Percentiles rank a stretch among this genome's conserved stretches.
Evolutionary conservation across 2,329 filamentous ascomycete species (phyloP).

Genomic region (Mycocentrospora acerina): DNA sequence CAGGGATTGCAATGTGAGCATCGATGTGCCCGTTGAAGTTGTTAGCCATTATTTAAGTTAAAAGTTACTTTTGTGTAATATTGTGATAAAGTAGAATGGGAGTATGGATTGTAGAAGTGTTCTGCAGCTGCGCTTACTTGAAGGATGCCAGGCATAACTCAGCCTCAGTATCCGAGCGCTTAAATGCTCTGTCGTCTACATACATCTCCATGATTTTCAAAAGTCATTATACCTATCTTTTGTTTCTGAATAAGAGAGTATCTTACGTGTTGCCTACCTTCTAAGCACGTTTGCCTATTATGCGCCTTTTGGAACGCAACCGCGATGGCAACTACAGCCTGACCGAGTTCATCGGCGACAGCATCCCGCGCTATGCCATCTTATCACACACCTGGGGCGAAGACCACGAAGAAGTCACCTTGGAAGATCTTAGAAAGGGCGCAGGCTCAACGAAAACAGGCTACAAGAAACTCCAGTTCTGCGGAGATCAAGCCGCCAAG

Average conservation of each 20-base stretch:
- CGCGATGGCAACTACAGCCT: slow-evolving; percentile 6
- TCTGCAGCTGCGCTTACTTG: slow-evolving; percentile 1
- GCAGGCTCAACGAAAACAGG: slow-evolving; percentile 6
- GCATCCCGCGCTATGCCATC: slow-evolving; percentile 23
- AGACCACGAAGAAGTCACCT: slow-evolving; percentile 25
- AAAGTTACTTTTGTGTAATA: slow-evolving; percentile 1
- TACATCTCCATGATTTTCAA: too few species aligned
- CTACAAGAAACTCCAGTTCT: slow-evolving; percentile 18
- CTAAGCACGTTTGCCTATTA: slow-evolving; percentile 1
- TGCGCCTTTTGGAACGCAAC: slow-evolving; percentile 8
- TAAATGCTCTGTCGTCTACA: slow-evolving; percentile 2
- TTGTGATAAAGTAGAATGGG: not conserved
- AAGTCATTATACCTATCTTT: too few species aligned
- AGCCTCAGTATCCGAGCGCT: slow-evolving; percentile 6
- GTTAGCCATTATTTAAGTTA: slow-evolving; percentile 3
- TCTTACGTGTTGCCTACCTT: not conserved
- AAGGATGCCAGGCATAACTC: slow-evolving; percentile 2
- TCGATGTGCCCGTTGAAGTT: slow-evolving; percentile 7
- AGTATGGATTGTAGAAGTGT: not conserved
- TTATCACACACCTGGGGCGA: slow-evolving; percentile 34
- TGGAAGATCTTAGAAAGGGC: slow-evolving; percentile 13
- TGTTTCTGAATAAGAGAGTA: too few species aligned
- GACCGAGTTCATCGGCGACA: slow-evolving; percentile 4
- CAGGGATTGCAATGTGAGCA: slow-evolving; percentile 10
- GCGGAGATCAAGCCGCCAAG: slow-evolving; percentile 1